Evolutionary conservation across 495 filamentous ascomycete species (phyloP).

Genomic region (Penicillium dipodomyicola): DNA sequence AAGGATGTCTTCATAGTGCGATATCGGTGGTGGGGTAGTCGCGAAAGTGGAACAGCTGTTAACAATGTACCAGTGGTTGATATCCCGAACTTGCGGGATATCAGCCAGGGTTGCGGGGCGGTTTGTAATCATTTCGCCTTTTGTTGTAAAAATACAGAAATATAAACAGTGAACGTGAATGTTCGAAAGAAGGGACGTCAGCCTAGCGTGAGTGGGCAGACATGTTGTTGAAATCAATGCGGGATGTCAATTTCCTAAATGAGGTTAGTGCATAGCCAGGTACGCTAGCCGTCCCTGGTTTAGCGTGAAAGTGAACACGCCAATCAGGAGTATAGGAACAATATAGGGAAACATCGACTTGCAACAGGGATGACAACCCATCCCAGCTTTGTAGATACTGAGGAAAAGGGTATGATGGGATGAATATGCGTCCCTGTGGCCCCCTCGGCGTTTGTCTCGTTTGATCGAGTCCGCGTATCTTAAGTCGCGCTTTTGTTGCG

Average conservation of each 20-base stretch:
- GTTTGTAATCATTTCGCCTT: conserved; percentile 12
- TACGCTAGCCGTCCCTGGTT: background rate
- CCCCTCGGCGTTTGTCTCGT: background rate
- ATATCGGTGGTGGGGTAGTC: conserved; percentile 19
- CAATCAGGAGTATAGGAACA: conserved; percentile 4
- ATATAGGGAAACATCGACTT: background rate
- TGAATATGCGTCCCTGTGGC: background rate
- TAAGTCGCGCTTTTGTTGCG: background rate
- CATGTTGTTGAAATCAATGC: conserved; percentile 2
- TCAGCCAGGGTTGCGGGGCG: conserved; percentile 21
- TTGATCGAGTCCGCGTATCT: background rate
- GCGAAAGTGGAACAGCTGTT: conserved; percentile 32
- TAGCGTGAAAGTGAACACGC: background rate
- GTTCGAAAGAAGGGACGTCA: background rate
- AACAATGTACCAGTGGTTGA: conserved; percentile 32
- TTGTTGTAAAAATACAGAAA: background rate
- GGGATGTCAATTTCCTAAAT: background rate
- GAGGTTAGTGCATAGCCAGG: background rate
- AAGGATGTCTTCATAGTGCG: conserved; percentile 20
- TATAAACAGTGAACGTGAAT: background rate
- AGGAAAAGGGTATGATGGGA: background rate
- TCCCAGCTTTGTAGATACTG: background rate
- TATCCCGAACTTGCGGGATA: conserved; percentile 27
- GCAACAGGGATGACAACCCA: background rate
- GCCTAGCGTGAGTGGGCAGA: background rate